phyloP scores from a whole-genome alignment of 208 protist species.

The Endotrypanum monterogeii region DNA sequence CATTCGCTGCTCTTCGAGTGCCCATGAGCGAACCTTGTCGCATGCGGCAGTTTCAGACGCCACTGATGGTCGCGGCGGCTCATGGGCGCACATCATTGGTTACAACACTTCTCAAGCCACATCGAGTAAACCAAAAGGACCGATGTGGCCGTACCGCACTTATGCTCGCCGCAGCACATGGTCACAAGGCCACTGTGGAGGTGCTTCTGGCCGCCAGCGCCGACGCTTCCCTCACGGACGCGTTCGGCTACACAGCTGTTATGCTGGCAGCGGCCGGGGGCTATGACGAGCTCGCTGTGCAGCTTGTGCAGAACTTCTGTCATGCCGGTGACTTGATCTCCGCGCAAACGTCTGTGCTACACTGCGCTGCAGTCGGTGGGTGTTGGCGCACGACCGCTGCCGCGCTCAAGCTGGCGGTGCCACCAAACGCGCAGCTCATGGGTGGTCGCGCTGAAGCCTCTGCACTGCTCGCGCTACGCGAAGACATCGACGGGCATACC shows the following conservation, averaged over 20 bases:
- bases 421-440: conserved; percentile 20
- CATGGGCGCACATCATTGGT: conserved; percentile 41
- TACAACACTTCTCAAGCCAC: conserved; percentile 42
- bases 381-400: conserved; percentile 44
- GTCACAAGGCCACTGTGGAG: conserved; percentile 60
- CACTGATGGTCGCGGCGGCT: conserved; percentile 70
- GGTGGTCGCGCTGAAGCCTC: conserved; percentile 17
- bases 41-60: conserved; percentile 51
- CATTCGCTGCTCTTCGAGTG: conserved; percentile 53
- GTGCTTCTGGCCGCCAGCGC: conserved; percentile 64
- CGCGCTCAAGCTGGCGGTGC: conserved; percentile 35
- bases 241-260: conserved; percentile 62
- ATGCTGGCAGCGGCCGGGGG: conserved; percentile 66
- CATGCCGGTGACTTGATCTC: conserved; percentile 40
- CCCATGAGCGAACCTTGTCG: conserved; percentile 51
- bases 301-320: conserved; percentile 65
- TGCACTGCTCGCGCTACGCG: conserved; percentile 34
- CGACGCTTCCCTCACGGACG: conserved; percentile 41
- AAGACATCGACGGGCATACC: conserved; percentile 63
- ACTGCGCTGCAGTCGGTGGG: conserved; percentile 71
- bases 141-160: conserved; percentile 63
- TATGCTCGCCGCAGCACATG: conserved; percentile 66
- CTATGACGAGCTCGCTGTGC: conserved; percentile 66
- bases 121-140: conserved; percentile 49
- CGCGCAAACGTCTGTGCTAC: conserved; percentile 64